Evolutionary conservation across 2,329 filamentous ascomycete species (phyloP), one percentile per base, ranked within the genome.

Genomic region (Aaosphaeria arxii): DNA sequence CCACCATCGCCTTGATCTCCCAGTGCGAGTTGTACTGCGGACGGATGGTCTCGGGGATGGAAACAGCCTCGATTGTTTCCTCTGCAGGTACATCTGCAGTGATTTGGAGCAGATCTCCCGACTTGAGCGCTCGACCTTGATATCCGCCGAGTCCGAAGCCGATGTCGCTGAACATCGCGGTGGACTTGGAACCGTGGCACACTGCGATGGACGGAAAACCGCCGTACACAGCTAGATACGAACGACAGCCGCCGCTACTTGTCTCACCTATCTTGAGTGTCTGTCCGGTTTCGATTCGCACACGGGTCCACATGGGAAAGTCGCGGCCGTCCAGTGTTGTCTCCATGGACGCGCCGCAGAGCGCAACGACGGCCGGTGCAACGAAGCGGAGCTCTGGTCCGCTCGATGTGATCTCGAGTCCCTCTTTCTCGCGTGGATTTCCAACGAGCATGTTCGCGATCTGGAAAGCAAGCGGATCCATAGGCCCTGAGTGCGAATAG

Each of bases 401-500:
- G 11, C 73, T 77, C 11, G 85, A 56, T 0, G 83, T 85, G 29
- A 85, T 80, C 54, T 87, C 83, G 0, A 87, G 63, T 0, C 73
- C 75, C 59, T 84, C 83, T 4, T 66, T 74, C 0, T 72, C 74
- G 1, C 71, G 59, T 0, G 72, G 54, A 45, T 86, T 86, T 0
- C 81, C 82, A 0, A 81, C 82, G 1, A 86, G 71, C 17, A 78
- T 68, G 52, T 86, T 87, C 2, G 80, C 82, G 30, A 84, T 71
- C 28, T 77, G 76, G 41, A 80, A 78, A 1, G 79, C 74, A n/a
- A 85, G 59, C 1, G 76, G 71, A 56, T 85, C 83, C 82, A 85
- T 85, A 0, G 83, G 81, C 0, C 83, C 83, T 4, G 76, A 74
- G 31, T 82, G 78, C 4, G 78, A 78, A 43, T 86, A 79, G 5